Evolutionary conservation across 371 early-diverging fungal species (phyloP), one percentile per base, ranked within the genome.

Genomic region (Parasitella parasitica): DNA sequence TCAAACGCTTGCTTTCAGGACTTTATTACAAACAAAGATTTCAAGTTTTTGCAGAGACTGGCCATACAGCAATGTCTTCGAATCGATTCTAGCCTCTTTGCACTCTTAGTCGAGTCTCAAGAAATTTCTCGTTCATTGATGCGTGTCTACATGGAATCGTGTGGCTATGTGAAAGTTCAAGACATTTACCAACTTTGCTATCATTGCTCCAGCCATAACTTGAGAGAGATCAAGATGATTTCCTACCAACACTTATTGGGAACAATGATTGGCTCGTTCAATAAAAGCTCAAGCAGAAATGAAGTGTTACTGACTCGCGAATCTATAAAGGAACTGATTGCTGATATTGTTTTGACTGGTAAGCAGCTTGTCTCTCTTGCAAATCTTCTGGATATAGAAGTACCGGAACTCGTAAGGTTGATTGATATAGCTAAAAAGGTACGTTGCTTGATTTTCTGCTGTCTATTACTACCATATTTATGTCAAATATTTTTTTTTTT

Each of bases 281-380:
- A 46, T 35, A 32, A 51, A 22, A 15, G 20, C 16, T 0, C 8
- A 8, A 30, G n/a, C 15, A 30, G 18, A 30, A 50, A 5, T 6
- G n/a, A 9, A 13, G n/a, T 61, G 22, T 15, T 54, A 1, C 41
- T 77, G 3, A 63, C 69, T 30, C 43, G 59, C 6, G 8, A 15
- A 2, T 58, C 39, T 0, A 75, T 77, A 8, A 67, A 65, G 32
- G 69, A 2, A 57, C 52, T 5, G 48, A 66, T 32, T 6, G 36
- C 51, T 4, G 54, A 52, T 2, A 28, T 66, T 3, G n/a, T 20
- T 15, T 18, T 78, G 1, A 66, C 73, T 4, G 73, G 75, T 15
- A 22, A 34, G 0, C 67, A 73, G 6, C 24, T 78, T 9, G 5
- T 69, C 0, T 2, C 26, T 8, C 52, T 78, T 1, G 66, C 78